Evolutionary conservation across 176 grass and related monocot genomes (phyloP), one percentile per base, ranked within the genome.

Genomic region (Oryza meyeriana): DNA sequence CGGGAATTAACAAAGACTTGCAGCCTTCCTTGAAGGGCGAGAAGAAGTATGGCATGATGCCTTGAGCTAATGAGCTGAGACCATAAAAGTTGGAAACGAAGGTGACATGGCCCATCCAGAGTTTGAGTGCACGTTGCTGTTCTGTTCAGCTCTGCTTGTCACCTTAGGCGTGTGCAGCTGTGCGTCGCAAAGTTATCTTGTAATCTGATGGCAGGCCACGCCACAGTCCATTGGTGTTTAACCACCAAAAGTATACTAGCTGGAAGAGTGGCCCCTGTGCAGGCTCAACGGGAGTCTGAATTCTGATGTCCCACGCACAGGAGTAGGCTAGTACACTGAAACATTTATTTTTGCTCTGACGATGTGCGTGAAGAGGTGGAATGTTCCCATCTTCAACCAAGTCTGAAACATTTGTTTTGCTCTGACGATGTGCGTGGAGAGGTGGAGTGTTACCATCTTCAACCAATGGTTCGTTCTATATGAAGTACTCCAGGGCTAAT

Each of bases 21-120:
- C 52, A 2, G 74, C n/a, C 4, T 88, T 72, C 57, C 20, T 33
- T n/a, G 20, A 73, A 83, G 34, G 68, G 57, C 62, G 36, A 64
- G 0, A 50, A 29, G 12, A 44, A 38, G 7, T 48, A 6, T 76
- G 59, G 18, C 68, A 70, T 22, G 59, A 39, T 48, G 22, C 24
- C 55, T 47, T 62, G 1, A 10, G 38, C 22, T 47, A 8, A 71
- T 62, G 1, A 10, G 38, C 22, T 47, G 12, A 71, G 18, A 41
- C 40, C 48, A 62, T 29, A 47, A 24, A 52, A 22, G 16, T 50
- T 7, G 0, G 50, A 59, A 71, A 20, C 47, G 6, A 24, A 32
- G 27, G 16, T 10, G 28, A 36, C n/a, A n/a, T n/a, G n/a, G n/a
- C 14, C 5, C 24, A 26, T 45, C 0, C 1, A 8, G 6, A 20